phyloP scores from a whole-genome alignment of 345 rosid species.

The Kernera saxatilis region DNA sequence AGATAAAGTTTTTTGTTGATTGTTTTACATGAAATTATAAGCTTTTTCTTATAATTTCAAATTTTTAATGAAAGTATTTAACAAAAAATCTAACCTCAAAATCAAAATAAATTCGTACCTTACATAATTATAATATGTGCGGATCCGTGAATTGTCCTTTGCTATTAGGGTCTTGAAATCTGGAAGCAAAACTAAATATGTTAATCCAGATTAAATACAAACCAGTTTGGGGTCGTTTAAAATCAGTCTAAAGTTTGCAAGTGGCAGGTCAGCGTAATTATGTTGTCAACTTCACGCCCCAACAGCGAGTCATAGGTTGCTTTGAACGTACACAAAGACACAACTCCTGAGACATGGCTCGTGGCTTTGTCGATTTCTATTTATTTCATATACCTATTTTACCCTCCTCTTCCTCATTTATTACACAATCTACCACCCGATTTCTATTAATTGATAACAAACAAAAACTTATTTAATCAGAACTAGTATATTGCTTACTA shows the following conservation, averaged over 20 bases:
- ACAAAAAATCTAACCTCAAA: neutral
- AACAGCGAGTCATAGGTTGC: slow-evolving; percentile 27
- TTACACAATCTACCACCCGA: slow-evolving; percentile 14
- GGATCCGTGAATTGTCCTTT: neutral
- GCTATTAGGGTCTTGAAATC: neutral
- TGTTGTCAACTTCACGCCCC: slow-evolving; percentile 30
- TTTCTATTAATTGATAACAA: no score
- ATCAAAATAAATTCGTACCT: neutral
- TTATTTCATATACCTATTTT: neutral
- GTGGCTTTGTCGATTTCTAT: slow-evolving; percentile 30
- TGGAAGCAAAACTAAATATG: neutral
- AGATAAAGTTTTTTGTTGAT: neutral
- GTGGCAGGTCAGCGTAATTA: slow-evolving; percentile 9
- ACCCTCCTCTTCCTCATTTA: neutral
- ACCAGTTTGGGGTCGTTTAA: neutral
- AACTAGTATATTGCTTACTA: no score
- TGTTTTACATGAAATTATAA: neutral
- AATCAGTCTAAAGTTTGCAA: neutral
- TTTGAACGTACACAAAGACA: slow-evolving; percentile 26
- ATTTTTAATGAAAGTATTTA: neutral
- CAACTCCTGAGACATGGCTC: slow-evolving; percentile 30
- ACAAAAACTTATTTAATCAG: no score
- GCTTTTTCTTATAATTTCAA: neutral
- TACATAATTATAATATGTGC: neutral
- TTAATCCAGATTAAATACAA: neutral